These are phyloP conservation scores for Colletotrichum sidae DNA, from an alignment of 2,329 filamentous ascomycete species.

Conservation along the genomic window DNA sequence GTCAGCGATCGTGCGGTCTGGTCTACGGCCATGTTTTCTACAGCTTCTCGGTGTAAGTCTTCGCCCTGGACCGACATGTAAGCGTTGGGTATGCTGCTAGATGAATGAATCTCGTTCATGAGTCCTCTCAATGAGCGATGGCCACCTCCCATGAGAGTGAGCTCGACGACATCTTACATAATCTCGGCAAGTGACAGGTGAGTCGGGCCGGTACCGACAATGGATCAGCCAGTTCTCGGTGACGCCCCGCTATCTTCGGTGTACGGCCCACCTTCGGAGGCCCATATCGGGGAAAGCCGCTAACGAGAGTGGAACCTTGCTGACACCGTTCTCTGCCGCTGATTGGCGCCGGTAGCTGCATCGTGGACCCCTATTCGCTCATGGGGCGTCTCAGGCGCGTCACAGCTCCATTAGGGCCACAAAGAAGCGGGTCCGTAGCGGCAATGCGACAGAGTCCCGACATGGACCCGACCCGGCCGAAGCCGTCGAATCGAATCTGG, in stretches of 20 bases:
- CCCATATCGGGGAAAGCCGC: slow-evolving; percentile 30
- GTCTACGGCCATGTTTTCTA: no score
- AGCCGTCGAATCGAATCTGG: slow-evolving; percentile 4
- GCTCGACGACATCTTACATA: not conserved
- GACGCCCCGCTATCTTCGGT: not conserved
- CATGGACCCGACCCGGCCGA: slow-evolving; percentile 26
- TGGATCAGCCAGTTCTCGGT: not conserved
- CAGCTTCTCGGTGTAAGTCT: no score
- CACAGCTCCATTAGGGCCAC: slow-evolving; percentile 23
- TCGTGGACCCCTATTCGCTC: slow-evolving; percentile 23
- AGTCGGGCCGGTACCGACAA: not conserved
- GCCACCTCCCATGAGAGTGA: not conserved
- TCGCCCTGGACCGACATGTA: no score
- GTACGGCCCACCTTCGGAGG: slow-evolving; percentile 6
- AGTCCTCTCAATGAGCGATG: no score
- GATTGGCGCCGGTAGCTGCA: not conserved
- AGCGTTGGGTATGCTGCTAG: no score
- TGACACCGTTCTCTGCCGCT: rapidly evolving
- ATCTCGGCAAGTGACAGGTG: not conserved
- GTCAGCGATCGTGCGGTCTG: no score
- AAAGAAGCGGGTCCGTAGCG: no score
- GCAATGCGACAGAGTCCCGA: not conserved
- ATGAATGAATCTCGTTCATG: no score
- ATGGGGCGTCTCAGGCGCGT: slow-evolving; percentile 35
- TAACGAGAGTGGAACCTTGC: not conserved